Percentiles rank a stretch among this genome's conserved stretches.
phyloP scores from a whole-genome alignment of 345 rosid genomes.

The Punica granatum region DNA sequence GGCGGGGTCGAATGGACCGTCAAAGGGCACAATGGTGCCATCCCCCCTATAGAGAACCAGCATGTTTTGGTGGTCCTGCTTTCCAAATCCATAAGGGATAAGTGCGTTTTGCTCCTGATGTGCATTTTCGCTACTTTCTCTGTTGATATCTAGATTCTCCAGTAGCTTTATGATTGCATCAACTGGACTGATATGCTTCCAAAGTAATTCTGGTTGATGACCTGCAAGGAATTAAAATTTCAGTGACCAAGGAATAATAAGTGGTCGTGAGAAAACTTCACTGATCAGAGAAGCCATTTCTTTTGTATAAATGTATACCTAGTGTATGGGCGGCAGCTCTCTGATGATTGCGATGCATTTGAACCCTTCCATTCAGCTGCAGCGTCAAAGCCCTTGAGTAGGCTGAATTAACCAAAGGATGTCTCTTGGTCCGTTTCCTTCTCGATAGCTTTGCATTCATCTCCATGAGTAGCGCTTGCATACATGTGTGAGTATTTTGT shows the following conservation, averaged over 20 bases:
- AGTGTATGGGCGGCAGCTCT: constrained; percentile 20
- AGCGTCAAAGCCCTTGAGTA: constrained; percentile 16
- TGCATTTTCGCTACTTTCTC: constrained; percentile 16
- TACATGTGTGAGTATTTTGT: constrained; percentile 19
- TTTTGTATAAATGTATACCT: constrained; percentile 41
- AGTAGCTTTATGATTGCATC: constrained; percentile 41
- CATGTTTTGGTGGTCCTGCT: constrained; percentile 36
- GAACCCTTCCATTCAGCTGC: constrained; percentile 28
- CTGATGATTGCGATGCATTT: constrained; percentile 19
- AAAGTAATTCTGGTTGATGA: constrained; percentile 28
- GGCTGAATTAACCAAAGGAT: constrained; percentile 18
- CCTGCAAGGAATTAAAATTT: constrained; percentile 30
- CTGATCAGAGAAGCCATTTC: neutral
- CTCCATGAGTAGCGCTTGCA: constrained; percentile 29
- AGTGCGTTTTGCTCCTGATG: constrained; percentile 39
- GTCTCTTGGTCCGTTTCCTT: constrained; percentile 42
- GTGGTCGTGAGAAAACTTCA: neutral
- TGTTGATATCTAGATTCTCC: constrained; percentile 42
- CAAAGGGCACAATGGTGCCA: constrained; percentile 51
- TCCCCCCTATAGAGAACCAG: constrained; percentile 45
- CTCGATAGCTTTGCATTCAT: constrained; percentile 26
- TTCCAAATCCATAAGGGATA: constrained; percentile 32
- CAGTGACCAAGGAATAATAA: neutral
- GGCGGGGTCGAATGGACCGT: constrained; percentile 21
- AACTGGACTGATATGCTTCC: constrained; percentile 24